Conservation (phyloP, 2,329 filamentous ascomycete species). For the Fusarium secorum region DNA sequence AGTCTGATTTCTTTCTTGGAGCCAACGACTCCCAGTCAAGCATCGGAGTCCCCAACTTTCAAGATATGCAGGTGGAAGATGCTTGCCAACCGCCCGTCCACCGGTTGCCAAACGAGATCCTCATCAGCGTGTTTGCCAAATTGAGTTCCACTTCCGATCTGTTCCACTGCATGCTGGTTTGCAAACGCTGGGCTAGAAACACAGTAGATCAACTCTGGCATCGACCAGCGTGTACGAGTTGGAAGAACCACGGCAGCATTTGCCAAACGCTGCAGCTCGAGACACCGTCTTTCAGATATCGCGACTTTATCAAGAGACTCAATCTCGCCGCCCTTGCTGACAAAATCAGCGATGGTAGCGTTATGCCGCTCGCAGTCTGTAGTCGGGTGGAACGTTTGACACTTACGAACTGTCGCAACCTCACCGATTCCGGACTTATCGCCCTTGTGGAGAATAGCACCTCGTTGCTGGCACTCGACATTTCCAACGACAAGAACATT, state of each 20-base stretch:
- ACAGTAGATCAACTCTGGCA: slow-evolving; percentile 95
- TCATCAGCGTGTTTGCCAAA: slow-evolving; percentile 91
- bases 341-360: slow-evolving; percentile 85
- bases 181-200: slow-evolving; percentile 90
- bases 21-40: slow-evolving; percentile 95
- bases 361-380: slow-evolving; percentile 82
- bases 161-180: slow-evolving; percentile 91
- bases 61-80: slow-evolving; percentile 75
- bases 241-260: slow-evolving; percentile 81
- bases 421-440: slow-evolving; percentile 85
- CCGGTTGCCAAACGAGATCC: slow-evolving; percentile 88
- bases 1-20: slow-evolving; percentile 90
- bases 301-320: slow-evolving; percentile 87
- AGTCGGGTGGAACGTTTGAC: slow-evolving; percentile 92
- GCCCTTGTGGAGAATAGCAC: slow-evolving; percentile 80
- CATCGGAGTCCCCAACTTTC: slow-evolving; percentile 79
- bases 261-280: slow-evolving; percentile 77
- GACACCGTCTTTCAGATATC: slow-evolving; percentile 86
- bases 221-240: slow-evolving; percentile 87
- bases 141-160: slow-evolving; percentile 79
- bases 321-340: slow-evolving; percentile 84
- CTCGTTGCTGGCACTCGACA: slow-evolving; percentile 86
- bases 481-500: slow-evolving; percentile 84
- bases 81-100: slow-evolving; percentile 80
- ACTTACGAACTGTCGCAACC: slow-evolving; percentile 83